Percentiles rank a stretch among this genome's conserved stretches.
Conservation (phyloP, 2,329 filamentous ascomycete species). For the Penicillium sp. region DNA sequence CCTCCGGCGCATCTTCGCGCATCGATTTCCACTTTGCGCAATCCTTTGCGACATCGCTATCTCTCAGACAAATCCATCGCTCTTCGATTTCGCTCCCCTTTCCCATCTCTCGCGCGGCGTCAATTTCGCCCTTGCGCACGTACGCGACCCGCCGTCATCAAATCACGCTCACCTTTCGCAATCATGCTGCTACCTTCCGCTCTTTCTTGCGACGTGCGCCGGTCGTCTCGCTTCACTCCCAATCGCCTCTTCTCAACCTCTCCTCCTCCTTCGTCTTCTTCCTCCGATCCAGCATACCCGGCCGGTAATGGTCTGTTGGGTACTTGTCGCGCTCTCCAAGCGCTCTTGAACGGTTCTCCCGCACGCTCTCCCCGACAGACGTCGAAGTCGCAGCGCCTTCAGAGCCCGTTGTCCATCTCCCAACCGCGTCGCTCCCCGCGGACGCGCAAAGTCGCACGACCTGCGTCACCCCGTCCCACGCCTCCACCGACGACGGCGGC, state of each 20-base stretch:
- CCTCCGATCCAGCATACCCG: slow-evolving; percentile 28
- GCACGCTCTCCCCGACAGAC: slow-evolving; percentile 31
- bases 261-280: slow-evolving; percentile 18
- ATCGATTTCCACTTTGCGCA: slow-evolving; percentile 18
- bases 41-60: slow-evolving; percentile 11
- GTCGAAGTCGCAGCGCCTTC: slow-evolving; percentile 33
- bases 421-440: slow-evolving; percentile 24
- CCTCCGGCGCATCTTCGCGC: slow-evolving; percentile 27
- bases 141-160: not conserved
- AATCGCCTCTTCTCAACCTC: slow-evolving; percentile 36
- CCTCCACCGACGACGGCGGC: slow-evolving; percentile 14
- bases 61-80: slow-evolving; percentile 1
- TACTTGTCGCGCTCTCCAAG: slow-evolving; percentile 40
- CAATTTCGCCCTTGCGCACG: not conserved
- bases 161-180: slow-evolving; percentile 4
- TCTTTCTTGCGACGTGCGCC: slow-evolving; percentile 40
- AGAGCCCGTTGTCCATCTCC: slow-evolving; percentile 34
- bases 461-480: slow-evolving; percentile 17
- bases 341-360: slow-evolving; percentile 37
- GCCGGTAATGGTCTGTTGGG: slow-evolving; percentile 36
- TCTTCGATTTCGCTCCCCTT: not conserved
- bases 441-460: slow-evolving; percentile 23
- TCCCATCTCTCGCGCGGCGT: not conserved
- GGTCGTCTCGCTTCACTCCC: slow-evolving; percentile 32
- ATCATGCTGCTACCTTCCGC: slow-evolving; percentile 44